Percentiles rank a stretch among this genome's conserved stretches.
phyloP scores from a whole-genome alignment of 2,329 filamentous ascomycete genomes.

The Monosporascus sp. region DNA sequence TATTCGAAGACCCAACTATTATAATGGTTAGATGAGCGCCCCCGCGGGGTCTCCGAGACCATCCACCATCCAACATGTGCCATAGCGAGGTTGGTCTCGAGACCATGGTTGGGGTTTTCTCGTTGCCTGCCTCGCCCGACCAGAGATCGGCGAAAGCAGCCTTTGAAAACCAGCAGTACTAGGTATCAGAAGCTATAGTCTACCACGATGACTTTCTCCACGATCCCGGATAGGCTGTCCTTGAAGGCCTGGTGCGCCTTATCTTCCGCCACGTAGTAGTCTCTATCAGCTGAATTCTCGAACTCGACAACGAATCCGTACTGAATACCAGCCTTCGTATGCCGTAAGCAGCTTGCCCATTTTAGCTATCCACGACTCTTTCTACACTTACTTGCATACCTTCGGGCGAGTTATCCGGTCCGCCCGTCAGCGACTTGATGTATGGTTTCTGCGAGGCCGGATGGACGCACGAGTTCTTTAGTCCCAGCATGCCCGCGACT shows the following conservation, averaged over 20 bases:
- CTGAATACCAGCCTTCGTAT: slow-evolving; percentile 31
- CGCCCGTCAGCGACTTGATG: slow-evolving; percentile 52
- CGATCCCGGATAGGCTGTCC: slow-evolving; percentile 20
- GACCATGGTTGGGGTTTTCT: too few relatives aligned
- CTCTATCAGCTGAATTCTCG: slow-evolving; percentile 31
- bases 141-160: too few relatives aligned
- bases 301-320: slow-evolving; percentile 39
- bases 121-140: too few relatives aligned
- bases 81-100: too few relatives aligned
- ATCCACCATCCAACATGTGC: too few relatives aligned
- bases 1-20: too few relatives aligned
- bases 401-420: slow-evolving; percentile 57
- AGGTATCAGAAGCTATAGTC: slow-evolving; percentile 21
- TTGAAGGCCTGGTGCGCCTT: slow-evolving; percentile 34
- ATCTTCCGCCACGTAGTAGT: slow-evolving; percentile 37
- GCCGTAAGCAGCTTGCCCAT: background rate
- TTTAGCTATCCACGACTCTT: too few relatives aligned
- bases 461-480: slow-evolving; percentile 55
- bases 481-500: slow-evolving; percentile 41
- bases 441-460: slow-evolving; percentile 55
- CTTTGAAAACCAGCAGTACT: too few relatives aligned
- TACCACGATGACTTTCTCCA: slow-evolving; percentile 35
- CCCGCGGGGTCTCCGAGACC: too few relatives aligned
- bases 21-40: too few relatives aligned
- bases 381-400: slow-evolving; percentile 46